Evolutionary conservation across 257 asterid species (phyloP).

Genomic region (Eustoma russellianum): DNA sequence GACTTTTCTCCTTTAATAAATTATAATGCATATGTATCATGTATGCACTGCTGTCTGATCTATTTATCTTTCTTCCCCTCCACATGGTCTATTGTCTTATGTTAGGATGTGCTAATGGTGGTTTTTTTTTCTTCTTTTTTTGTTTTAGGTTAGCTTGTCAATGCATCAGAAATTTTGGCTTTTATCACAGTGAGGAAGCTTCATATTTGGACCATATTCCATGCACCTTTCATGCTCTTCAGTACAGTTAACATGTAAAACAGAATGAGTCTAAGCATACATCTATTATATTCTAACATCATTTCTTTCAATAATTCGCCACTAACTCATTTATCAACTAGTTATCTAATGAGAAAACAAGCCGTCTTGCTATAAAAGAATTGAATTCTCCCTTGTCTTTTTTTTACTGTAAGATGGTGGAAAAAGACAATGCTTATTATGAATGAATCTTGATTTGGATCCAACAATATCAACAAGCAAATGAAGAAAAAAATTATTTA

Average conservation of each 20-base stretch:
- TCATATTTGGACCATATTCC: constrained; percentile 30
- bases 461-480: too few species aligned
- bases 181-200: constrained; percentile 24
- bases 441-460: too few species aligned
- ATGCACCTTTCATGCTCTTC: constrained; percentile 29
- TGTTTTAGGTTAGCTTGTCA: constrained; percentile 12
- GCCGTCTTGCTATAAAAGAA: too few species aligned
- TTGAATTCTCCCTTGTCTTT: too few species aligned
- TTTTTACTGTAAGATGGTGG: too few species aligned
- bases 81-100: neutral
- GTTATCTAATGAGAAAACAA: neutral
- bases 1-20: too few species aligned
- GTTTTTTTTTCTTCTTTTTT: too few species aligned
- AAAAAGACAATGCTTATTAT: too few species aligned
- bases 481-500: too few species aligned
- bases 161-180: constrained; percentile 17
- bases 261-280: too few species aligned
- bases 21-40: too few species aligned
- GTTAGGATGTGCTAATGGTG: constrained; percentile 2
- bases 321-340: constrained; percentile 7
- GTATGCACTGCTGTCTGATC: too few species aligned
- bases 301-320: constrained; percentile 20
- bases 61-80: neutral
- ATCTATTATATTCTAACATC: constrained; percentile 10
- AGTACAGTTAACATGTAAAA: constrained; percentile 20